Evolutionary conservation across 169 alveolate genomes (phyloP).

Genomic region (Cryptosporidium xiaoi): DNA sequence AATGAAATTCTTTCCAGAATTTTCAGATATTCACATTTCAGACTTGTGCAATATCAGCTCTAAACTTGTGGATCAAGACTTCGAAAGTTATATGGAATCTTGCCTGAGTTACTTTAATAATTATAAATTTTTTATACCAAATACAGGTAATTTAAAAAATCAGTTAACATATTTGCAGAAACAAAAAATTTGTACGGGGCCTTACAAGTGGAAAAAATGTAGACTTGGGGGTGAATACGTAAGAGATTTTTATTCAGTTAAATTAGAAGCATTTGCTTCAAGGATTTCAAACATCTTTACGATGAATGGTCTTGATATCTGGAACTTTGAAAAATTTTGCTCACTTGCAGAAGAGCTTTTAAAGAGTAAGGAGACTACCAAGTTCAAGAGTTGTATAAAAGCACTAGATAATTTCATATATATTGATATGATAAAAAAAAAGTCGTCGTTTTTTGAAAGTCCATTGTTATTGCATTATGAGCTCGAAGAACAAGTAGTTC

Average conservation of each 20-base stretch:
- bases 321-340: conserved; percentile 54
- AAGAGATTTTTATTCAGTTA: conserved; percentile 21
- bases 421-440: conserved; percentile 36
- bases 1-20: conserved; percentile 48
- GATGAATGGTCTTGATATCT: conserved; percentile 8
- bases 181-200: conserved; percentile 64
- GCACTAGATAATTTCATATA: conserved; percentile 9
- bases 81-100: conserved; percentile 25
- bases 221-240: background rate
- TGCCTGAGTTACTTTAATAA: conserved; percentile 21
- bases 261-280: conserved; percentile 57
- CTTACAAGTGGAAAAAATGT: conserved; percentile 61
- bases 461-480: conserved; percentile 26
- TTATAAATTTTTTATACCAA: conserved; percentile 25
- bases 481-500: conserved; percentile 27
- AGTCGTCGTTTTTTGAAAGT: background rate
- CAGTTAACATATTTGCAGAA: conserved; percentile 19
- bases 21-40: background rate
- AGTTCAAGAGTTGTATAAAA: conserved; percentile 9
- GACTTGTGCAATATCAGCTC: conserved; percentile 49
- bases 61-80: background rate
- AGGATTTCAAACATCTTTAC: background rate
- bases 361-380: background rate
- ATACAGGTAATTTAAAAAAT: background rate
- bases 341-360: conserved; percentile 10